Conservation (phyloP, 108 stramenopile species). For the Nitzschia inconspicua region DNA sequence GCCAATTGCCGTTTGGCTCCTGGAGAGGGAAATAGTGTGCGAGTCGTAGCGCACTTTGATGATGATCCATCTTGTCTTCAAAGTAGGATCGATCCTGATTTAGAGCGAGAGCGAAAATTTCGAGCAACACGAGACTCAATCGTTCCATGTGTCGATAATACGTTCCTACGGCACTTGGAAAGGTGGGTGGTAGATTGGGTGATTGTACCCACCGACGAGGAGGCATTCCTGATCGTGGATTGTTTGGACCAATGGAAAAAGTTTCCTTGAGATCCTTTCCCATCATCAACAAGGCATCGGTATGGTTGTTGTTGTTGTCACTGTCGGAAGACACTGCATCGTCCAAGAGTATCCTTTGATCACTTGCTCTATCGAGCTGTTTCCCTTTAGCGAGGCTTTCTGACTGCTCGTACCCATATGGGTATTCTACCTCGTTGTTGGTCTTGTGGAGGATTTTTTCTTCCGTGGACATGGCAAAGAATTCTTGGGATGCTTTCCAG, state of each 20-base stretch:
- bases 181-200: constrained; percentile 8
- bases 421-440: constrained; percentile 47
- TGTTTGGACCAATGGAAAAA: constrained; percentile 62
- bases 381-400: constrained; percentile 51
- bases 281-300: not conserved
- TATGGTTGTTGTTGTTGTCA: not conserved
- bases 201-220: constrained; percentile 45
- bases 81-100: constrained; percentile 44
- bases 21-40: constrained; percentile 69
- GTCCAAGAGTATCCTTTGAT: no score
- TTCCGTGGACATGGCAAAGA: constrained; percentile 59
- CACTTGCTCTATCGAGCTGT: constrained; percentile 29
- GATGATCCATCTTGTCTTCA: constrained; percentile 57
- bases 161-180: constrained; percentile 29
- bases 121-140: constrained; percentile 48
- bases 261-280: constrained; percentile 77
- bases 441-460: constrained; percentile 44
- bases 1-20: not conserved
- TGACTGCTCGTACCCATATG: constrained; percentile 71
- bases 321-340: not conserved
- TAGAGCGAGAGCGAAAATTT: constrained; percentile 71
- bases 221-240: constrained; percentile 62
- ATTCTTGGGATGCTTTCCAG: constrained; percentile 45
- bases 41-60: constrained; percentile 68
- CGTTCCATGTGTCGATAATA: constrained; percentile 76